Conservation (phyloP, 169 alveolate genomes). For the Plasmodium blacklocki region DNA sequence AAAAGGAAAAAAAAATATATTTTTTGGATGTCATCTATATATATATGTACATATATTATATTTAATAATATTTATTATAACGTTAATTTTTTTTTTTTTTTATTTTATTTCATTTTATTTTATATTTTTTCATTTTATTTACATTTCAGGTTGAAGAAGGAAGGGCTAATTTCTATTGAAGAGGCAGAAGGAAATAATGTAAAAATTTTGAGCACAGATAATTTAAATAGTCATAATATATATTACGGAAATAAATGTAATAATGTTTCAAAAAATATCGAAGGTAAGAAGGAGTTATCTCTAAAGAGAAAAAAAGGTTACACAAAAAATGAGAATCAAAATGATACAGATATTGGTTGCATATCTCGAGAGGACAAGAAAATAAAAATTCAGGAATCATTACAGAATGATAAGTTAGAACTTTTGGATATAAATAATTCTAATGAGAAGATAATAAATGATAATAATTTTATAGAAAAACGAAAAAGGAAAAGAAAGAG, state of each 20-base stretch:
- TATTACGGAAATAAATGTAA: not conserved
- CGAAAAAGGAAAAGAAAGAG: too few species aligned
- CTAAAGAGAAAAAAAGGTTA: constrained; percentile 9
- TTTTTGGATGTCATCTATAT: too few species aligned
- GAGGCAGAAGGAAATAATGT: constrained; percentile 12
- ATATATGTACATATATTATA: too few species aligned
- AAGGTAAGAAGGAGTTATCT: constrained; percentile 1
- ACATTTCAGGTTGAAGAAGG: constrained; percentile 32
- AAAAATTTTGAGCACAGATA: constrained; percentile 27
- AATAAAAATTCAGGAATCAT: too few species aligned
- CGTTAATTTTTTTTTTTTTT: not conserved
- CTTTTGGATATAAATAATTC: too few species aligned
- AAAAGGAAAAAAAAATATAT: too few species aligned
- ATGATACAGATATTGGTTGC: not conserved
- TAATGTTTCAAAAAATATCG: not conserved
- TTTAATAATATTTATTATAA: too few species aligned
- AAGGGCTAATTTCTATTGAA: constrained; percentile 66
- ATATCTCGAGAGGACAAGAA: too few species aligned
- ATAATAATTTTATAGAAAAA: too few species aligned
- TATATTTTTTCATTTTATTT: constrained; percentile 3
- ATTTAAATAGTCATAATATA: not conserved
- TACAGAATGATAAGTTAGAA: too few species aligned
- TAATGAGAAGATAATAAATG: too few species aligned
- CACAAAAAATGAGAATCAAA: not conserved
- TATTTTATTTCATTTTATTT: not conserved